phyloP scores from a whole-genome alignment of 441 rosid species.

The Mallotus japonicus region DNA sequence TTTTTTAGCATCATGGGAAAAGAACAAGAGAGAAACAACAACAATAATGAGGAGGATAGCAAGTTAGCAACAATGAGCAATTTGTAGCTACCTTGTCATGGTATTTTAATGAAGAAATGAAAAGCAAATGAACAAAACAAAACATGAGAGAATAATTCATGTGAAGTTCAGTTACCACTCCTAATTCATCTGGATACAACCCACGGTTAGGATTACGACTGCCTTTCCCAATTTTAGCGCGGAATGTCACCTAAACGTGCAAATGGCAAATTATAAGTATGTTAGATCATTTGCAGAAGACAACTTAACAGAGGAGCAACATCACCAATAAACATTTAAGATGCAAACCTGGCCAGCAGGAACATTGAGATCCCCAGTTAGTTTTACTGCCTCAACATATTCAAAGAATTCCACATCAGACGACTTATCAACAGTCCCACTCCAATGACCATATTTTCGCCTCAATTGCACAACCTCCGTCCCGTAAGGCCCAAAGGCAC shows the following conservation, averaged over 20 bases:
- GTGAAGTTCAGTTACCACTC: slow-evolving; percentile 62
- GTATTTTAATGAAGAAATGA: too few species aligned
- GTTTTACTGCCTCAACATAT: slow-evolving; percentile 88
- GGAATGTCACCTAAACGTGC: slow-evolving; percentile 79
- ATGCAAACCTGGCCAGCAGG: slow-evolving; percentile 87
- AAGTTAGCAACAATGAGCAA: background rate
- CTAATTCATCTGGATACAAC: slow-evolving; percentile 79
- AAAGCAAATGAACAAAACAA: background rate
- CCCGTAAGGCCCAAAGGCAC: slow-evolving; percentile 96
- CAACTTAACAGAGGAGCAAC: background rate
- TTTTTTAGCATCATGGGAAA: background rate
- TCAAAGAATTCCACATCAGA: slow-evolving; percentile 76
- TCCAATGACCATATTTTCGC: slow-evolving; percentile 89
- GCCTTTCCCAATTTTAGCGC: slow-evolving; percentile 82
- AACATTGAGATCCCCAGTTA: slow-evolving; percentile 88
- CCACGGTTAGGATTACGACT: slow-evolving; percentile 57
- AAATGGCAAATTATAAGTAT: slow-evolving; percentile 21
- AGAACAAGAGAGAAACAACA: background rate
- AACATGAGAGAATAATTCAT: background rate
- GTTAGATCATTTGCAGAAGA: slow-evolving; percentile 6
- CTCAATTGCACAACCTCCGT: slow-evolving; percentile 88
- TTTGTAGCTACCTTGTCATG: too few species aligned
- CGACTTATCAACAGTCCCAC: slow-evolving; percentile 44
- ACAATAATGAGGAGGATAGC: background rate
- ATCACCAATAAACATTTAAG: slow-evolving; percentile 15